These are phyloP conservation scores for Fusarium brachygibbosum DNA, from an alignment of 2,329 filamentous ascomycete species.

Conservation along the genomic window DNA sequence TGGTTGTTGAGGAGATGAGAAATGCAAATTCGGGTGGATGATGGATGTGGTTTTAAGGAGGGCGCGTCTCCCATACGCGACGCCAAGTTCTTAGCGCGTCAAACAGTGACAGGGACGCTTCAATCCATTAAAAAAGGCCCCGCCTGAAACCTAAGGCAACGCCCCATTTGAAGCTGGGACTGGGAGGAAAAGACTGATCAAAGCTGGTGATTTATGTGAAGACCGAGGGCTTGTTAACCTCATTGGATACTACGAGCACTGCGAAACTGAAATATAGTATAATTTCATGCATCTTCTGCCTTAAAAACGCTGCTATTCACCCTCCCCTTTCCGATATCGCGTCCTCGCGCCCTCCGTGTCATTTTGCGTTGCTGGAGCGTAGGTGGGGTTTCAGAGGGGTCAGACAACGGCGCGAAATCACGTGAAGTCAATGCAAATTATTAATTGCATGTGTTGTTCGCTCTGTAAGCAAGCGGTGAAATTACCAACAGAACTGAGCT, in stretches of 20 bases:
- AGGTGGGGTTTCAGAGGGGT: constrained; percentile 39
- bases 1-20: constrained; percentile 47
- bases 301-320: not conserved
- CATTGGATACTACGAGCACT: not conserved
- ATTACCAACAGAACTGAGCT: constrained; percentile 20
- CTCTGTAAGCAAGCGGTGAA: constrained; percentile 36
- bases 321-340: constrained; percentile 30
- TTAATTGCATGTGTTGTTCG: constrained; percentile 40
- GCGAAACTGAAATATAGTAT: not conserved
- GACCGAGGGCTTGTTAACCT: constrained; percentile 4
- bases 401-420: constrained; percentile 41
- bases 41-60: constrained; percentile 55
- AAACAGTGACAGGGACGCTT: constrained; percentile 38
- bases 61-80: constrained; percentile 54
- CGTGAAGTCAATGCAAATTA: constrained; percentile 43
- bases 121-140: constrained; percentile 51
- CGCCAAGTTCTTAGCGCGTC: constrained; percentile 54
- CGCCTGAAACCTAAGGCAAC: constrained; percentile 48
- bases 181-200: constrained; percentile 9
- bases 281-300: constrained; percentile 5
- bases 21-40: constrained; percentile 45
- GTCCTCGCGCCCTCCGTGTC: constrained; percentile 36
- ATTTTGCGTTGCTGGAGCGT: constrained; percentile 34
- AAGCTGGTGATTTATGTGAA: constrained; percentile 21
- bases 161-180: constrained; percentile 28